Conservation (phyloP, 2,329 filamentous ascomycete genomes). For the Tolypocladium amazonense region DNA sequence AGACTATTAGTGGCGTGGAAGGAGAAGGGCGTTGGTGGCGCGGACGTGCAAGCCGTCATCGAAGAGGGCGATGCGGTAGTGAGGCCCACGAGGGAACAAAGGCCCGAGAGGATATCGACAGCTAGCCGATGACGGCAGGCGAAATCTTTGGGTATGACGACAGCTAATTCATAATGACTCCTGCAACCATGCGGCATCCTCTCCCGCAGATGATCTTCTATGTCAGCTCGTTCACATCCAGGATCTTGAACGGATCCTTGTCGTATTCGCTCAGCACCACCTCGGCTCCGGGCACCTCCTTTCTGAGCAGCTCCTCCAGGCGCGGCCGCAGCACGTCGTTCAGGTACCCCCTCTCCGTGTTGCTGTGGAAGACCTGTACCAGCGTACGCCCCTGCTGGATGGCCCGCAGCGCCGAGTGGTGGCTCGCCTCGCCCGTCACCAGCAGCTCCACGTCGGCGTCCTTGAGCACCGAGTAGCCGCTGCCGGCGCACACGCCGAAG, state of each 20-base stretch:
- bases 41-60: conserved; percentile 41
- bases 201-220: conserved; percentile 1
- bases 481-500: conserved; percentile 84
- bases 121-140: conserved; percentile 2
- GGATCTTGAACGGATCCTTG: conserved; percentile 78
- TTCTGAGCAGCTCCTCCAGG: conserved; percentile 47
- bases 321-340: conserved; percentile 56
- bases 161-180: background rate
- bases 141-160: background rate
- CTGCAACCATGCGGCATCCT: background rate
- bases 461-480: conserved; percentile 67
- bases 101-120: conserved; percentile 8
- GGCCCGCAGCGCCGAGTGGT: conserved; percentile 82
- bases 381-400: conserved; percentile 77
- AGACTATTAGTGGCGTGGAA: conserved; percentile 42
- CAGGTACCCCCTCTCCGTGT: conserved; percentile 81
- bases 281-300: conserved; percentile 38
- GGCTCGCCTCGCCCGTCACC: conserved; percentile 86
- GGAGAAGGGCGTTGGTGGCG: conserved; percentile 41
- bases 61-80: conserved; percentile 44
- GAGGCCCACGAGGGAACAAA: conserved; percentile 9
- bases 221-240: conserved; percentile 36
- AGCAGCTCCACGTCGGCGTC: conserved; percentile 64
- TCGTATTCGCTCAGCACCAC: conserved; percentile 72
- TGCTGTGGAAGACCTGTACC: conserved; percentile 82